Conservation (phyloP, 441 rosid species). For the Manihot esculenta region DNA sequence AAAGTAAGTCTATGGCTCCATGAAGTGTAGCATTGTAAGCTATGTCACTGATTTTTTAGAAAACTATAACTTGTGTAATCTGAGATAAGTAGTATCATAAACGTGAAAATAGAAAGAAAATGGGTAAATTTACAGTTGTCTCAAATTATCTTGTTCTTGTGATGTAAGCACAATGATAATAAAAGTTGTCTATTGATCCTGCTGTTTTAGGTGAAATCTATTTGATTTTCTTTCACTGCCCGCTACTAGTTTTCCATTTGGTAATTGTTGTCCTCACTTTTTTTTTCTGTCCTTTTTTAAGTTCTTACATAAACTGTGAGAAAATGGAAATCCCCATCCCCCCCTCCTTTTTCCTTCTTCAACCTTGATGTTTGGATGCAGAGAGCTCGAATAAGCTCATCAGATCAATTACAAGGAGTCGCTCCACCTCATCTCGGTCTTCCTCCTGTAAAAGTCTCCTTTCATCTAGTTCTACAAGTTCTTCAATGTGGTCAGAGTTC, state of each 20-base stretch:
- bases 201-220: neutral
- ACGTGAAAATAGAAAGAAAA: neutral
- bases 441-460: conserved; percentile 41
- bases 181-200: neutral
- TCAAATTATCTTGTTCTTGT: neutral
- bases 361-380: conserved; percentile 21
- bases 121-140: neutral
- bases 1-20: neutral
- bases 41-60: neutral
- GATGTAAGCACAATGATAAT: neutral
- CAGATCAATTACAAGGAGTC: conserved; percentile 39
- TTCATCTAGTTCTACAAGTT: conserved; percentile 33
- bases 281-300: neutral
- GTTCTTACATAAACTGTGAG: neutral
- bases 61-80: neutral
- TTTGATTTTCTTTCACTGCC: neutral
- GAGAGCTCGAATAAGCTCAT: conserved; percentile 44
- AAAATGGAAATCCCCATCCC: neutral
- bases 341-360: neutral
- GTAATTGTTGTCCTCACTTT: neutral
- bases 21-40: neutral
- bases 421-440: conserved; percentile 40
- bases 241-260: conserved; percentile 1
- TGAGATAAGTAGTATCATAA: neutral
- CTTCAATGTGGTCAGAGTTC: conserved; percentile 37